Percentiles rank a stretch among this genome's conserved stretches.
Conservation (phyloP, 192 early-diverging fungal species). For the Coemansia sp. region DNA sequence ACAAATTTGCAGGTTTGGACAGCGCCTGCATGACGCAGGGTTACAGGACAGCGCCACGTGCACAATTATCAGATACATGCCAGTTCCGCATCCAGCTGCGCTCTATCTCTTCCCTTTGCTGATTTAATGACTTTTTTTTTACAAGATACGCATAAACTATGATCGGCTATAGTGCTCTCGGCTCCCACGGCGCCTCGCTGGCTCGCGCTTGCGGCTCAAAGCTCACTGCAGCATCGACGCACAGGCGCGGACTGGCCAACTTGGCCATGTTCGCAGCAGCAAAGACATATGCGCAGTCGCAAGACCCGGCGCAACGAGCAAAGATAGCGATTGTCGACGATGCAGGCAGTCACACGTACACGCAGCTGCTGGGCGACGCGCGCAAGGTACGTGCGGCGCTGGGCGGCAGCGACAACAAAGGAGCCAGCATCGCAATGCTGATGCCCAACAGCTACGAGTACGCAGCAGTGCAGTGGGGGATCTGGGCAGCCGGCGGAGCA, state of each 20-base stretch:
- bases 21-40: background rate
- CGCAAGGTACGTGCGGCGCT: constrained; percentile 33
- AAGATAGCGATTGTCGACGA: constrained; percentile 44
- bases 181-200: background rate
- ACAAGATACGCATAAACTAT: background rate
- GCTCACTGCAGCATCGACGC: background rate
- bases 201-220: background rate
- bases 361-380: constrained; percentile 42
- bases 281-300: constrained; percentile 22
- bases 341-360: constrained; percentile 38
- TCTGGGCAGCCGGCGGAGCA: constrained; percentile 78
- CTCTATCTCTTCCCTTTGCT: background rate
- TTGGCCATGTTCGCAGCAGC: constrained; percentile 44
- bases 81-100: background rate
- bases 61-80: background rate
- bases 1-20: background rate
- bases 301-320: constrained; percentile 1
- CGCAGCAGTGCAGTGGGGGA: constrained; percentile 66
- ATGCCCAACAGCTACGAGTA: constrained; percentile 65
- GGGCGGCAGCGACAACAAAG: constrained; percentile 23
- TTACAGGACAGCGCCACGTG: constrained; percentile 1
- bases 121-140: background rate
- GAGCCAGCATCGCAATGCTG: constrained; percentile 48
- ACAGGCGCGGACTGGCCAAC: constrained; percentile 32
- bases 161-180: background rate